These are phyloP conservation scores for Hortaea werneckii DNA, from an alignment of 2,329 filamentous ascomycete species.

Conservation along the genomic window DNA sequence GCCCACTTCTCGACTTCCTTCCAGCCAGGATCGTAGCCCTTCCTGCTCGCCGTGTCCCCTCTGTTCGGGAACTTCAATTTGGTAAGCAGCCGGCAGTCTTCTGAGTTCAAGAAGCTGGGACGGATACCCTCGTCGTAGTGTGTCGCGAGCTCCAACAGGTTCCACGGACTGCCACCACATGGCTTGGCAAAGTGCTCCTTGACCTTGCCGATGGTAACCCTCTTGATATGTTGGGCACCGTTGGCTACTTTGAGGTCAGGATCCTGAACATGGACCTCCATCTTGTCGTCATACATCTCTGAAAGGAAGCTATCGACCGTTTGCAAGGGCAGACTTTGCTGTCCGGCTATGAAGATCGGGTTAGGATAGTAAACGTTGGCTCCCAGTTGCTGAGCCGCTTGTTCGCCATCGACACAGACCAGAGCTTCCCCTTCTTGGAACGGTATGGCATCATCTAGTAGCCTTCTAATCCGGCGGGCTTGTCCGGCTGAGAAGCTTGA, in stretches of 20 bases:
- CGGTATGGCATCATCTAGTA: slow-evolving; percentile 16
- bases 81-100: slow-evolving; percentile 23
- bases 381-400: slow-evolving; percentile 13
- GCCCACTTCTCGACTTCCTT: slow-evolving; percentile 27
- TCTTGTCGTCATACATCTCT: slow-evolving; percentile 23
- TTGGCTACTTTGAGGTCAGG: slow-evolving; percentile 9
- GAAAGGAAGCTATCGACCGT: slow-evolving; percentile 16
- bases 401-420: slow-evolving; percentile 11
- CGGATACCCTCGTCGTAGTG: slow-evolving; percentile 23
- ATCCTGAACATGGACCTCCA: slow-evolving; percentile 20
- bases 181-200: slow-evolving; percentile 17
- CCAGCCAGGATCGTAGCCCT: slow-evolving; percentile 19
- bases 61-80: slow-evolving; percentile 21
- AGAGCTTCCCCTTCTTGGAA: slow-evolving; percentile 14
- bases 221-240: slow-evolving; percentile 5
- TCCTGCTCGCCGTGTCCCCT: slow-evolving; percentile 17
- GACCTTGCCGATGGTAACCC: slow-evolving; percentile 15
- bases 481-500: slow-evolving; percentile 9
- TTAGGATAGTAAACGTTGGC: slow-evolving; percentile 14
- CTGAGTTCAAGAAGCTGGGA: slow-evolving; percentile 21
- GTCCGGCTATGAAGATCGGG: slow-evolving; percentile 18
- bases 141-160: slow-evolving; percentile 23
- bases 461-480: slow-evolving; percentile 11
- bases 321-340: slow-evolving; percentile 19
- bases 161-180: slow-evolving; percentile 17